Evolutionary conservation across 441 rosid species (phyloP), one percentile per base, ranked within the genome.

Genomic region (Gossypium aridum): DNA sequence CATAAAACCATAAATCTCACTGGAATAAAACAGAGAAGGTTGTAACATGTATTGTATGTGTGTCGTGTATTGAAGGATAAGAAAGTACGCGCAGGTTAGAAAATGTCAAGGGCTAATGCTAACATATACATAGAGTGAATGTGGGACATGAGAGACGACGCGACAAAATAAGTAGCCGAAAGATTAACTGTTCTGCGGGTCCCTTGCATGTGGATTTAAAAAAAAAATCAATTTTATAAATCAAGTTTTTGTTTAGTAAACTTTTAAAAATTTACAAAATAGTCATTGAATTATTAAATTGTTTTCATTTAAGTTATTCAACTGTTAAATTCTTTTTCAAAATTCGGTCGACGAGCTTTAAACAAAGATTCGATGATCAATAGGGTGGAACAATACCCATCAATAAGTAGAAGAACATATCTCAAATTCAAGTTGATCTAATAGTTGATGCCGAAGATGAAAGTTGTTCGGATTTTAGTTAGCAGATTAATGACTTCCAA

Each of bases 151-250:
- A 76, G 80, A 83, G 63, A 73, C 83, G 87, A 83, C 86, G 81
- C 82, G 87, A 83, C 85, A 82, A 76, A 82, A 69, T 62, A 65
- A 84, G 75, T 81, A 75, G 82, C 84, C 84, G 82, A 81, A 85
- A 76, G 83, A 73, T 73, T 71, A 71, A 77, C 81, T 76, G 82
- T 75, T 70, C 22, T 0, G 61, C 79, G 86, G 84, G 87, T 20
- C 88, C 85, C 70, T 13, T 17, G 34, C 1, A 57, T 59, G 75
- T 73, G 25, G 75, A 54, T 45, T 0, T 23, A 23, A 23, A 43
- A 43, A 7, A 28, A 28, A 4, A 28, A 28, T 28, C 34, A 28
- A 28, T 28, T 4, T 28, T 28, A 7, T 43, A 43, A 68, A 4
- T 31, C 37, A 31, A 31, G 1, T 31, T 31, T 4, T 17, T 64